Evolutionary conservation across 129 eudicot genomes (phyloP), one percentile per base, ranked within the genome.

Genomic region (Pittosporum tobira): DNA sequence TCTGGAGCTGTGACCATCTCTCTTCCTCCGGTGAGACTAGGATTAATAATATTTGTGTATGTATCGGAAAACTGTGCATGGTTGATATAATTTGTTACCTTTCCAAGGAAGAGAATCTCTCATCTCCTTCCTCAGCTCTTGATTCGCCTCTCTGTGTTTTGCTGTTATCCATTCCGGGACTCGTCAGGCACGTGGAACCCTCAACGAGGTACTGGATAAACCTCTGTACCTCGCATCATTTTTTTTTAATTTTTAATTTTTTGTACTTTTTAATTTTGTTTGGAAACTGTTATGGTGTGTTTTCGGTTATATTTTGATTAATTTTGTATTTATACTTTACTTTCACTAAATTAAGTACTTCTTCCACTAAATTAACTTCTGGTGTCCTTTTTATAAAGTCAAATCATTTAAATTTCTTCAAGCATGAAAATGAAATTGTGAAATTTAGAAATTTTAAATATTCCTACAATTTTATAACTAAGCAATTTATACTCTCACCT

Each of bases 41-140:
- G 4, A 14, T 40, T n/a, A 50, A n/a, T 29, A 29, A 26, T 22
- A 43, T 45, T 48, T 89, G 95, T 66, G 38, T 57, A 5, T 90
- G 95, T 53, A 52, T 90, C 20, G 98, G 95, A 31, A 90, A 83
- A 49, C 58, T 90, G 10, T 83, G 89, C 64, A 86, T 83, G 94
- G 95, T 81, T 4, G 95, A 90, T 37, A 60, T 86, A 16, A 78
- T 83, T 2, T 85, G 88, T 43, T 86, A 36, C 65, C 98, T 90
- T 23, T 81, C 79, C 29, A 71, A 47, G 20, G 72, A 73, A 29
- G 84, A 75, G 28, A 80, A 80, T 46, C 44, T 85, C 48, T n/a
- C 58, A 2, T 79, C 86, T 38, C 94, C 94, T 0, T 51, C 75
- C 1, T 53, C 69, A n/a, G 89, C 95, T 48, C 74, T 90, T 13